phyloP scores from a whole-genome alignment of 169 alveolate genomes.

The Neospora caninum region DNA sequence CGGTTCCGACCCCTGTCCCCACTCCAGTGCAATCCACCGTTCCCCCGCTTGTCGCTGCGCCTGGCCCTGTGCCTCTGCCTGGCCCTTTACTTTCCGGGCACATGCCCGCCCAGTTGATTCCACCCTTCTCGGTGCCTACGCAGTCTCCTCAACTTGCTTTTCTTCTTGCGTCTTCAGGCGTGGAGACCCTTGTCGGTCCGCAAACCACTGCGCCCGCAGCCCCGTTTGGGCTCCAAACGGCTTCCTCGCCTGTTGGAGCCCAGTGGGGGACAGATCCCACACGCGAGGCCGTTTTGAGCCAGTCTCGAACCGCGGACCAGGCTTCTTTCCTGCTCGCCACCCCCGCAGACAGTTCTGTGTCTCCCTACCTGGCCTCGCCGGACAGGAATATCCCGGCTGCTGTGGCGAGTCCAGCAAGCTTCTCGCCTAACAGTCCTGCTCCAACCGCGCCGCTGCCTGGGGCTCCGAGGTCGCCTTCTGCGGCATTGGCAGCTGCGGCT shows the following conservation, averaged over 20 bases:
- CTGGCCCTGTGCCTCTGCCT: background rate
- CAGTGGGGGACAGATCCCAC: background rate
- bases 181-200: background rate
- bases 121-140: background rate
- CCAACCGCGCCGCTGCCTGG: background rate
- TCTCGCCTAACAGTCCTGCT: background rate
- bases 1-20: constrained; percentile 12
- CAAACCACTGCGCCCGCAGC: background rate
- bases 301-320: too few relatives aligned
- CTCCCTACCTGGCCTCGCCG: background rate
- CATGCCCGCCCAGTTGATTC: background rate
- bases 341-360: background rate
- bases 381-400: background rate
- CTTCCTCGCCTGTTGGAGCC: background rate
- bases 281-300: too few relatives aligned
- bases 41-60: background rate
- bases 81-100: background rate
- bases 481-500: background rate
- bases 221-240: background rate
- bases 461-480: background rate
- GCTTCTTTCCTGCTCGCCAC: background rate
- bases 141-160: background rate
- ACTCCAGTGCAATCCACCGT: background rate
- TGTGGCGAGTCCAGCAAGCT: background rate
- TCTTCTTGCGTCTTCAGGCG: background rate